These are phyloP conservation scores for Naganishia antarctica DNA, from an alignment of 768 basidiomycete species.

Conservation along the genomic window DNA sequence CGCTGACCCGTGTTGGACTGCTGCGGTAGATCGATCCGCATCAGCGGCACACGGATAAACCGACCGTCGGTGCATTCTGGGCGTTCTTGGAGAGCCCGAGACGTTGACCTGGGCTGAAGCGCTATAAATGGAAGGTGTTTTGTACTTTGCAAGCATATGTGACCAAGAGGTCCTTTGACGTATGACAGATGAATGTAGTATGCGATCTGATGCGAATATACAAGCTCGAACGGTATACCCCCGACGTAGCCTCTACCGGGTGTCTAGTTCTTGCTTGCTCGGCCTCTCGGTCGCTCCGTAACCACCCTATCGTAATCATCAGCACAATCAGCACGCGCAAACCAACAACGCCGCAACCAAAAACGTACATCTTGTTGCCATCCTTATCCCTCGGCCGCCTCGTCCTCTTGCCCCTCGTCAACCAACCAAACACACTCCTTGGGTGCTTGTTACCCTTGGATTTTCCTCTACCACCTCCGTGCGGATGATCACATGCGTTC, in stretches of 20 bases:
- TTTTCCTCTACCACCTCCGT: constrained; percentile 96
- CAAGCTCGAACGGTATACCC: background rate
- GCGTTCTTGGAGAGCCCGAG: constrained; percentile 49
- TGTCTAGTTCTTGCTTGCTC: constrained; percentile 19
- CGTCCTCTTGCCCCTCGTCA: constrained; percentile 85
- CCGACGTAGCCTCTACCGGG: background rate
- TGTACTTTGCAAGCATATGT: too few relatives aligned
- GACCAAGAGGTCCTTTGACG: too few relatives aligned
- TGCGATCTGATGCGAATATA: background rate
- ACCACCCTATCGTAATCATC: constrained; percentile 37
- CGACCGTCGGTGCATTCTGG: constrained; percentile 94
- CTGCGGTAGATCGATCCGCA: constrained; percentile 72
- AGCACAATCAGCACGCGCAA: background rate
- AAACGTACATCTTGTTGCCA: constrained; percentile 60
- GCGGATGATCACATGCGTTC: constrained; percentile 80
- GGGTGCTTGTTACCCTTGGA: constrained; percentile 94
- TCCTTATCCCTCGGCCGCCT: constrained; percentile 80
- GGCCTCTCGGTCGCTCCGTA: constrained; percentile 44
- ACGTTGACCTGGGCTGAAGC: too few relatives aligned
- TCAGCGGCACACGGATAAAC: constrained; percentile 87
- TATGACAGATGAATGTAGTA: background rate
- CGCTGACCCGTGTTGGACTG: background rate
- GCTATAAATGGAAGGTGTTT: too few relatives aligned
- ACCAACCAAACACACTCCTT: constrained; percentile 85
- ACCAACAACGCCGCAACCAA: background rate